Base-by-base conservation (phyloP, 768 basidiomycete species). In the Amanita exitialis region DNA sequence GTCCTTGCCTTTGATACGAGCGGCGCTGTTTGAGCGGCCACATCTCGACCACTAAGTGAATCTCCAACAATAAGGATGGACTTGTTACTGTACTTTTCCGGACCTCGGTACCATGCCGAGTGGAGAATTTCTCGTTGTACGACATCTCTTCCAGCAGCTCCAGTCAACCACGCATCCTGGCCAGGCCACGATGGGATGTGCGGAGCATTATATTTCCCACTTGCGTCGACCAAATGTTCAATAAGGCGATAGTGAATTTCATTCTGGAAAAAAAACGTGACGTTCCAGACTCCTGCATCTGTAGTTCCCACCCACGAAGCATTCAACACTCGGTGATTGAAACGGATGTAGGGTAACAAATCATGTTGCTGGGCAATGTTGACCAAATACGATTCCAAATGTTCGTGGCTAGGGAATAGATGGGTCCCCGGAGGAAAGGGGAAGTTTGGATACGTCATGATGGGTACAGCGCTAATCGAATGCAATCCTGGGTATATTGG, bases 381-480 rank as follows among this genome's bases (percentile, higher is more conserved):
- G 8, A 49, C 59, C 52, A 79, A 78, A 53, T 82, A 82, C 23
- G 63, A 58, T 35, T 68, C 59, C 10, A 82, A 60, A 48, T 69
- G 59, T 45, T 75, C 66, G 52, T 77, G 73, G 2, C 64, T 62
- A 1, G 80, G 72, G 58, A 69, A 80, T 4, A 83, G 65, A 1
- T 75, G 70, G 3, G 77, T 79, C 4, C 66, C 64, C 0, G 73
- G 72, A 0, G 70, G 72, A 49, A 75, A 81, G 0, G 79, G 72
- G 60, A 78, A 74, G 9, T 65, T 59, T n/a, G 78, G 78, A 56
- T 73, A 78, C 0, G 79, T 74, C 78, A 81, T 80, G 8, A 69
- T 70, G 1, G 79, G 79, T 3, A 74, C 67, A 12, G 78, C 76
- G 0, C 74, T 78, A 59, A 81, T 81, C 13, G 75, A 78, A 51